These are phyloP conservation scores for Pyrenochaeta sp. DNA, from an alignment of 2,329 filamentous ascomycete genomes.

Conservation along the genomic window DNA sequence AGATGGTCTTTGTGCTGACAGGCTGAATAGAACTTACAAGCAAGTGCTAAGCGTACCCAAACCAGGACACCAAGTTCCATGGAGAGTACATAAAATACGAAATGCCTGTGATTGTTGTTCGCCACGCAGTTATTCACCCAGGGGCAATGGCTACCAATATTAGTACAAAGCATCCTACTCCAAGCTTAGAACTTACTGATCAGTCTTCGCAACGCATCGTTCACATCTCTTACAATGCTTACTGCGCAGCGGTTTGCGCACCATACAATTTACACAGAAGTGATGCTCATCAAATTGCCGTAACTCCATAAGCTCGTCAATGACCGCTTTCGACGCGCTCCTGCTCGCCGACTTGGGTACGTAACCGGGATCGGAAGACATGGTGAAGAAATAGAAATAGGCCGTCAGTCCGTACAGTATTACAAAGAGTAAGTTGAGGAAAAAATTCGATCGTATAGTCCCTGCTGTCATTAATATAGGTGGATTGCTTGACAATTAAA, in stretches of 20 bases:
- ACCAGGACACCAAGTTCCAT: conserved; percentile 78
- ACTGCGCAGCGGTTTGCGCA: conserved; percentile 87
- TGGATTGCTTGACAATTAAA: not conserved
- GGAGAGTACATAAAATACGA: conserved; percentile 86
- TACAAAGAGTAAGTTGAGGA: conserved; percentile 81
- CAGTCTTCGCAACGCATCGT: conserved; percentile 93
- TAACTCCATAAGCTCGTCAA: conserved; percentile 82
- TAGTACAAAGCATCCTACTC: conserved; percentile 16
- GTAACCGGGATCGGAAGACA: conserved; percentile 89
- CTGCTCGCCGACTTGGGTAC: conserved; percentile 91
- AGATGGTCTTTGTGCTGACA: not conserved
- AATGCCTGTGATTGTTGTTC: conserved; percentile 94
- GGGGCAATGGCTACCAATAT: conserved; percentile 79
- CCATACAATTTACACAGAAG: conserved; percentile 95
- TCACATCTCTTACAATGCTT: conserved; percentile 95
- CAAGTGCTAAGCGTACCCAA: conserved; percentile 76
- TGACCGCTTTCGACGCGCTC: conserved; percentile 86
- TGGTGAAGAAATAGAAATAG: conserved; percentile 88
- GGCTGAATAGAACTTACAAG: conserved; percentile 64
- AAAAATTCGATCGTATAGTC: conserved; percentile 71
- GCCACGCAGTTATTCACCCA: conserved; percentile 98
- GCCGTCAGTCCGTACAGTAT: conserved; percentile 70
- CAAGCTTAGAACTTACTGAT: conserved; percentile 73
- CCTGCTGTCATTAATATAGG: conserved; percentile 57
- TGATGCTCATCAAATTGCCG: conserved; percentile 95